Evolutionary conservation across 225 moss, liverwort and hornwort genomes (phyloP).

Genomic region (Neckera pumila): DNA sequence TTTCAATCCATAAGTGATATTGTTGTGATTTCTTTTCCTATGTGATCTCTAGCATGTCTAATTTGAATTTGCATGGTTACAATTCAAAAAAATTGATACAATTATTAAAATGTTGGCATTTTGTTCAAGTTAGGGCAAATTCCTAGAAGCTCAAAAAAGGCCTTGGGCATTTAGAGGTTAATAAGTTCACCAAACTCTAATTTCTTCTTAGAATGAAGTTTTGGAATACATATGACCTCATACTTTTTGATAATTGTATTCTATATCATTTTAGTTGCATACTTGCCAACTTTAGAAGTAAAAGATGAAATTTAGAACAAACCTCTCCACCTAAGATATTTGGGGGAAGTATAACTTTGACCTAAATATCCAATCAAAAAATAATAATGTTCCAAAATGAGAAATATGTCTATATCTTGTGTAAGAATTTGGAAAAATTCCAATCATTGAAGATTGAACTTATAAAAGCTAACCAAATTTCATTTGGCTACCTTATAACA

Average conservation of each 20-base stretch:
- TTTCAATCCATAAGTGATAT: too few species aligned
- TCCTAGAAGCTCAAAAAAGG: too few species aligned
- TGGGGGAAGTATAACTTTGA: background rate
- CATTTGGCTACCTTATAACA: background rate
- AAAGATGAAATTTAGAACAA: background rate
- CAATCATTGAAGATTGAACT: background rate
- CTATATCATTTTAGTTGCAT: background rate
- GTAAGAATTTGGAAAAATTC: background rate
- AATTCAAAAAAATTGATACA: too few species aligned
- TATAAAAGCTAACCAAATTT: background rate
- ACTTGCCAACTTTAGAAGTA: background rate
- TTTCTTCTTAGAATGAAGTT: background rate
- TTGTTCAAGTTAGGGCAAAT: too few species aligned
- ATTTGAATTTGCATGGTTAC: too few species aligned
- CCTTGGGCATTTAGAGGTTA: too few species aligned
- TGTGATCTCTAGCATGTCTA: too few species aligned
- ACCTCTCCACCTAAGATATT: rapidly evolving
- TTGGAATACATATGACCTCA: background rate
- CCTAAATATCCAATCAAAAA: too few species aligned
- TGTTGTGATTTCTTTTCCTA: too few species aligned
- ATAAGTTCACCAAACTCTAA: too few species aligned
- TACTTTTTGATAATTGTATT: background rate
- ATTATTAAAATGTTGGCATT: too few species aligned
- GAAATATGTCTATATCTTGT: background rate
- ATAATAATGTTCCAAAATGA: too few species aligned